Percentiles rank a stretch among this genome's conserved stretches.
These are phyloP conservation scores for Plasmodium sp. DNA, from an alignment of 169 alveolate species.

Conservation along the genomic window DNA sequence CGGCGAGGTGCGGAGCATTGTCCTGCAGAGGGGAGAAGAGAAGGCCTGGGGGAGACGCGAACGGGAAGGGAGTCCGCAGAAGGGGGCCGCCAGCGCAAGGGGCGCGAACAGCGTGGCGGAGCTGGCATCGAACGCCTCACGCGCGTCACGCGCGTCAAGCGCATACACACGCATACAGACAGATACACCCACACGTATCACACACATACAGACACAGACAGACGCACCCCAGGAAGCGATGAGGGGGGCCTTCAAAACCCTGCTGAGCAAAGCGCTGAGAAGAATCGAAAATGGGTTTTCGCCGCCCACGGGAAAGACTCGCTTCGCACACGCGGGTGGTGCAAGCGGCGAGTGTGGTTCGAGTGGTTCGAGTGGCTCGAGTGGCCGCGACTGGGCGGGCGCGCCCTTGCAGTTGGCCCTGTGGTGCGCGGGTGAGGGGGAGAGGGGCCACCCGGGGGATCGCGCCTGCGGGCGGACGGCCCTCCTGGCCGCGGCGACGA, in stretches of 20 bases:
- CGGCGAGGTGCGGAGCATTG: background rate
- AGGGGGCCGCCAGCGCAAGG: no score
- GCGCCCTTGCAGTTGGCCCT: background rate
- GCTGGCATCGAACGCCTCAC: no score
- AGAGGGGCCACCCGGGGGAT: background rate
- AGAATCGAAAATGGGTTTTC: slow-evolving; percentile 19
- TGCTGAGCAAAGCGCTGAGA: slow-evolving; percentile 2
- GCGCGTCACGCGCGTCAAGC: no score
- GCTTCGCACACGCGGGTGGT: background rate
- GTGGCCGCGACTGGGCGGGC: background rate
- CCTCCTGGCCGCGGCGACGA: background rate
- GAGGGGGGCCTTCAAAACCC: slow-evolving; percentile 2
- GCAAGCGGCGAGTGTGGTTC: background rate
- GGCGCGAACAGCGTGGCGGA: no score
- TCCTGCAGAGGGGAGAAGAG: background rate
- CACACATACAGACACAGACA: no score
- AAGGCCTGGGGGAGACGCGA: background rate
- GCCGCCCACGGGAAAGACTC: background rate
- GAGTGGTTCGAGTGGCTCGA: background rate
- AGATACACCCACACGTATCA: no score
- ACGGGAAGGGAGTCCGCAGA: background rate
- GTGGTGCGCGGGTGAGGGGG: background rate
- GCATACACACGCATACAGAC: no score
- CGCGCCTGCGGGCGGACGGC: background rate
- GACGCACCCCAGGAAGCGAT: background rate